phyloP scores from a whole-genome alignment of 495 filamentous ascomycete species.

The Lepidopterella palustris region DNA sequence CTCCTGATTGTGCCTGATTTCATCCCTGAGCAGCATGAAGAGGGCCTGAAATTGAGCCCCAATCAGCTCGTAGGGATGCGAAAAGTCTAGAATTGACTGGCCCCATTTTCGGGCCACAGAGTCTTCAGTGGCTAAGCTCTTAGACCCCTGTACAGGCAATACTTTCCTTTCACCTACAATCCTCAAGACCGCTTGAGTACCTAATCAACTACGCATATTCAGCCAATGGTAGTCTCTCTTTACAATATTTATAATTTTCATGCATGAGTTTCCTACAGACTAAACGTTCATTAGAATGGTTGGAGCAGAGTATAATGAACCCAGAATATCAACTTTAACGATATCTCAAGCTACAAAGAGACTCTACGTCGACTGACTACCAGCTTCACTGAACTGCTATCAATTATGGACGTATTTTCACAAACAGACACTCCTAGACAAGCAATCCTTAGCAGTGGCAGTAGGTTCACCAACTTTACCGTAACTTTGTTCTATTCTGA shows the following conservation, averaged over 20 bases:
- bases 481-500: constrained; percentile 18
- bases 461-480: constrained; percentile 15
- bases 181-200: constrained; percentile 2
- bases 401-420: no score
- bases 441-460: constrained; percentile 12
- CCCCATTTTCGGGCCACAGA: constrained; percentile 16
- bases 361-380: no score
- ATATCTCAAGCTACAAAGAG: constrained; percentile 15
- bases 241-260: constrained; percentile 16
- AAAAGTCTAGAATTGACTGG: constrained; percentile 18
- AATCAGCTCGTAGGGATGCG: constrained; percentile 17
- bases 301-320: constrained; percentile 10
- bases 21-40: constrained; percentile 24
- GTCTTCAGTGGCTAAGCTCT: constrained; percentile 18
- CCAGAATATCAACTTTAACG: constrained; percentile 15
- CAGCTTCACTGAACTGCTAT: no score
- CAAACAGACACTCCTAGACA: constrained; percentile 6
- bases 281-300: neutral
- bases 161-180: constrained; percentile 20
- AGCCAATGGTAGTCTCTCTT: no score
- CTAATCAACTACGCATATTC: no score
- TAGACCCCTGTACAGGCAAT: constrained; percentile 16
- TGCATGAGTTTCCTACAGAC: constrained; percentile 4
- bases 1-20: constrained; percentile 23
- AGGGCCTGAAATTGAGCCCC: constrained; percentile 20